These are phyloP conservation scores for Aspergillus proliferans DNA, from an alignment of 2,329 filamentous ascomycete species.

Conservation along the genomic window DNA sequence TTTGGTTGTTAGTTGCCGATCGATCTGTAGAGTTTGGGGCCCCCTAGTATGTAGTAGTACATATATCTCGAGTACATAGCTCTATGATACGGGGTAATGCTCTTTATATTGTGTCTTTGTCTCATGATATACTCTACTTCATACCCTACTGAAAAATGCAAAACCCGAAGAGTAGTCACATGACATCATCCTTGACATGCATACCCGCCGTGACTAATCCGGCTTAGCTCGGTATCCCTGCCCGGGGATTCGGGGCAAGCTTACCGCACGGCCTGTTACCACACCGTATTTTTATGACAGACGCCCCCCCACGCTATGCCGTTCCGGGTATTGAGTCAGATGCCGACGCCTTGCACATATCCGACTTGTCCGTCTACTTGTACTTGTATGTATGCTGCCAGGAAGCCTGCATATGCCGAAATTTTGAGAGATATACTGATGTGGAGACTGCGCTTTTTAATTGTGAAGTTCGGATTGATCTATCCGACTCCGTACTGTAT, in stretches of 20 bases:
- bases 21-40: slow-evolving; percentile 8
- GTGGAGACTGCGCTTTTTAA: too few relatives aligned
- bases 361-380: neutral
- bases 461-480: too few relatives aligned
- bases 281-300: neutral
- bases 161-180: neutral
- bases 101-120: neutral
- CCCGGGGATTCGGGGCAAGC: neutral
- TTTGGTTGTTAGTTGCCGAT: slow-evolving; percentile 23
- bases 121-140: neutral
- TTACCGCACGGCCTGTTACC: neutral
- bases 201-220: neutral
- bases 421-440: neutral
- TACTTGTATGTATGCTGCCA: neutral
- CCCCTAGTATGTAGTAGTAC: neutral
- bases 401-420: neutral
- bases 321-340: neutral
- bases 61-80: neutral
- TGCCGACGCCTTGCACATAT: neutral
- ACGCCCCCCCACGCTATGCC: neutral
- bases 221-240: neutral
- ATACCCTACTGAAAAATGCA: neutral
- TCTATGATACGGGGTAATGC: neutral
- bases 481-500: too few relatives aligned
- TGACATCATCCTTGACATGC: neutral